Evolutionary conservation across 2,329 filamentous ascomycete genomes (phyloP), one percentile per base, ranked within the genome.

Genomic region (Cytospora schulzeri): DNA sequence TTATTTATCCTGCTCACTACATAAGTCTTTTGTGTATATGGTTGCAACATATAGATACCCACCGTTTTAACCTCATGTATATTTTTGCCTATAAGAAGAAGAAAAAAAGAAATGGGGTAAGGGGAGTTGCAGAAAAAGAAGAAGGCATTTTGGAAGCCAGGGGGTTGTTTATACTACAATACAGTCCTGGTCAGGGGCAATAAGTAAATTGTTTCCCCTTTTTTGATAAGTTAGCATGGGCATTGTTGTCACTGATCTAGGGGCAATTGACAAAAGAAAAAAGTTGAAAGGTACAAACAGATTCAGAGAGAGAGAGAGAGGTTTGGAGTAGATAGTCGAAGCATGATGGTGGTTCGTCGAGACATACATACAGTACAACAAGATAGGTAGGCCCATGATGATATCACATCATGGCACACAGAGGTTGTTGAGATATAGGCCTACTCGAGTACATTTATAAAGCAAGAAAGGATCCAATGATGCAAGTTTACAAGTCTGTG

Each of bases 41-140:
- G 28, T 12, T 22, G 52, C 48, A 56, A 19, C 12, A 31, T 38
- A 54, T 29, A 62, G 60, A 62, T 51, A 56, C 52, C 60, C 52
- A 51, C 22, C 22, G 11, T 7, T 31, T 9, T 4, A 31, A 28
- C 52, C 19, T 17, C 2, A 4, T 29, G 15, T 56, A 15, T 7
- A 2, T 33, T n/a, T n/a, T n/a, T n/a, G n/a, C n/a, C 35, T 35
- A 50, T 22, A 8, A 24, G 19, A 28, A 29, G 7, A 7, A 14
- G 14, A 14, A 14, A 14, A 41, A n/a, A n/a, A 9, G 15, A 17
- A 17, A 11, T 15, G 38, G 11, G 45, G 45, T n/a, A n/a, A 12
- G 11, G n/a, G n/a, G 41, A n/a, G n/a, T 45, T 45, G 2, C 19
- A n/a, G n/a, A n/a, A n/a, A n/a, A n/a, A n/a, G n/a, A n/a, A 22